phyloP scores from a whole-genome alignment of 2,329 filamentous ascomycete species.

The Colletotrichum lentis region DNA sequence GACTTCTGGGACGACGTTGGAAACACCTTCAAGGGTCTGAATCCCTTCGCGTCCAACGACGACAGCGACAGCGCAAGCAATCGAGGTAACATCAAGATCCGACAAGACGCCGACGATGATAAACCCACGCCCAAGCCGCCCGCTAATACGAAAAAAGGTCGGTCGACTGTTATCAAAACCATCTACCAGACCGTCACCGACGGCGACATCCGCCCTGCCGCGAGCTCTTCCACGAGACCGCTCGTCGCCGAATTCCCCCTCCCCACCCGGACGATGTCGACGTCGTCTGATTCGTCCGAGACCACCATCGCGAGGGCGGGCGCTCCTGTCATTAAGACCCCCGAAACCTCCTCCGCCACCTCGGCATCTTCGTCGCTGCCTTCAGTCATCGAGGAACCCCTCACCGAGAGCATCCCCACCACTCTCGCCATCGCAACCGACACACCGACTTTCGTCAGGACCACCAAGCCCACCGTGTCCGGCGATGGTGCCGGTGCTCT shows the following conservation, averaged over 20 bases:
- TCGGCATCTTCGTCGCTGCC: conserved; percentile 38
- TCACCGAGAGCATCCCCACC: conserved; percentile 36
- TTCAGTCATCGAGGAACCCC: conserved; percentile 43
- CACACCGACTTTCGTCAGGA: conserved; percentile 41
- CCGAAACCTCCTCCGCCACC: conserved; percentile 22
- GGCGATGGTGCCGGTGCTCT: conserved; percentile 6
- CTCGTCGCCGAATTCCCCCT: conserved; percentile 45
- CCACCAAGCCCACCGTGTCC: conserved; percentile 46
- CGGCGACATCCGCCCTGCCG: not conserved
- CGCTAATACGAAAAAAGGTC: conserved; percentile 34
- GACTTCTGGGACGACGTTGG: conserved; percentile 36
- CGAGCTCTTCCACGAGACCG: conserved; percentile 44
- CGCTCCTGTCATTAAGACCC: conserved; percentile 16
- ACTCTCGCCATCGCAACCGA: conserved; percentile 44
- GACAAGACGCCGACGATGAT: conserved; percentile 27
- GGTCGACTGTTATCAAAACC: conserved; percentile 47
- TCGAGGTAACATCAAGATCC: conserved; percentile 33
- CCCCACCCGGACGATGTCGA: conserved; percentile 6
- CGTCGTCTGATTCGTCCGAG: conserved; percentile 2
- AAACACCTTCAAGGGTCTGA: conserved; percentile 24
- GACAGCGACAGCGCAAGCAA: conserved; percentile 18
- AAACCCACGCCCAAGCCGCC: conserved; percentile 20
- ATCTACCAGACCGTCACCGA: conserved; percentile 51
- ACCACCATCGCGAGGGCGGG: conserved; percentile 33
- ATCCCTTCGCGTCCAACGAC: conserved; percentile 28